Conservation (phyloP, 2,329 filamentous ascomycete genomes). For the Arthrobotrys megalospora region DNA sequence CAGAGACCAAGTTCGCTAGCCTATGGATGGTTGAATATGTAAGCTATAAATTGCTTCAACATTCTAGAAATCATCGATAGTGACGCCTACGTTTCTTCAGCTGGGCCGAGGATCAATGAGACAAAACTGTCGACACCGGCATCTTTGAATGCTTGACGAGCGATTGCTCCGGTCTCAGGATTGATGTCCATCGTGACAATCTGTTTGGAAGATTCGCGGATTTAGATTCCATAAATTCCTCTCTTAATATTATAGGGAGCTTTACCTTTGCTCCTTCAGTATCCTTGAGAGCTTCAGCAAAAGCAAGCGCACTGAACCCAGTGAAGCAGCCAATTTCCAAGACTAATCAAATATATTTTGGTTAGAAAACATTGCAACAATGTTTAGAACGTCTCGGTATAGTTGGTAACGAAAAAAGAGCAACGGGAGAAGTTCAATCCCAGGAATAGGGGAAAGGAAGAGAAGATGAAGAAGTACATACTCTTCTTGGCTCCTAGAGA, state of each 20-base stretch:
- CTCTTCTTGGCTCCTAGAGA: conserved; percentile 59
- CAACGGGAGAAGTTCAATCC: not conserved
- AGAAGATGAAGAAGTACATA: conserved; percentile 7
- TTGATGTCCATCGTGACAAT: conserved; percentile 62
- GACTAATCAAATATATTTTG: conserved; percentile 61
- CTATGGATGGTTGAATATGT: conserved; percentile 3
- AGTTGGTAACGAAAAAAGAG: not conserved
- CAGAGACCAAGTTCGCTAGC: conserved; percentile 14
- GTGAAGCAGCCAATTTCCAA: conserved; percentile 67
- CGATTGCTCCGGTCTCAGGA: conserved; percentile 29
- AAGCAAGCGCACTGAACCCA: conserved; percentile 66
- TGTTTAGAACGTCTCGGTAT: too few species aligned
- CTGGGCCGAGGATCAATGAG: conserved; percentile 52
- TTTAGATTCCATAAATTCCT: not conserved
- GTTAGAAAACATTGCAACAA: too few species aligned
- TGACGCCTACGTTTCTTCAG: conserved; percentile 39
- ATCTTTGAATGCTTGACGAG: conserved; percentile 59
- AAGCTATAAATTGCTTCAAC: not conserved
- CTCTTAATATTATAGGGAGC: not conserved
- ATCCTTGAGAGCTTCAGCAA: conserved; percentile 65
- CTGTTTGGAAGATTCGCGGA: conserved; percentile 9
- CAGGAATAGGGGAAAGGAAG: not conserved
- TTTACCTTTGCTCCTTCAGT: conserved; percentile 62
- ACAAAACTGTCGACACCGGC: conserved; percentile 54
- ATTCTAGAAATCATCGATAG: not conserved